Evolutionary conservation across 2,329 filamentous ascomycete genomes (phyloP), one percentile per base, ranked within the genome.

Genomic region (Plectosphaerella plurivora): DNA sequence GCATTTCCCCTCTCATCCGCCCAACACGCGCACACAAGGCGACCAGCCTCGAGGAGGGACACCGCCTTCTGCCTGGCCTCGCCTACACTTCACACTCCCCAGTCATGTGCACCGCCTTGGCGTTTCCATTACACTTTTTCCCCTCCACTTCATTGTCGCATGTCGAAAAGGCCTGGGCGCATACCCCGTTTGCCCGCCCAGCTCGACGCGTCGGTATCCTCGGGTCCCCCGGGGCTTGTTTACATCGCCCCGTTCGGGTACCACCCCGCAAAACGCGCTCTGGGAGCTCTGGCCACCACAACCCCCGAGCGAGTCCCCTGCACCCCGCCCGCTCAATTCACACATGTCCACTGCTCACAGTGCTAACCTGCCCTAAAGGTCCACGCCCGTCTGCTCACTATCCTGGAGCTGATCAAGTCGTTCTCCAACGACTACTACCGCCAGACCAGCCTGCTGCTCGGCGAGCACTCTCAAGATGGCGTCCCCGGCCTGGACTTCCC

Each of bases 341-440:
- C 28, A 33, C 28, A 33, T 33, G 28, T 33, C 28, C 11, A 33
- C 28, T 33, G 28, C 8, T 33, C 28, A 33, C 11, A 33, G 51
- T 48, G 52, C 71, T 80, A 69, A 81, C 69, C 25, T 53, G 16
- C 4, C 48, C 37, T 54, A 24, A 67, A 93, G 89, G 84, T 93
- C 59, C 83, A 89, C 61, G 79, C 88, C 64, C 84, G 89, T 52
- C 84, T 96, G 59, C 84, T 87, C 58, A 89, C 87, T 53, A 87
- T 97, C 49, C 84, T 92, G 64, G 84, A 86, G 55, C 82, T 91
- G 41, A 85, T 96, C 66, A 86, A 88, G 64, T 86, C 86, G 54
- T 86, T 96, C 62, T 87, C 89, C 58, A 81, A 84, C 63, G 89
- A 92, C 61, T 96, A 96, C 73, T 83, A 95, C 65, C 87, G 90